phyloP scores from a whole-genome alignment of 1,139 yeast species.

The Diutina catenulata region DNA sequence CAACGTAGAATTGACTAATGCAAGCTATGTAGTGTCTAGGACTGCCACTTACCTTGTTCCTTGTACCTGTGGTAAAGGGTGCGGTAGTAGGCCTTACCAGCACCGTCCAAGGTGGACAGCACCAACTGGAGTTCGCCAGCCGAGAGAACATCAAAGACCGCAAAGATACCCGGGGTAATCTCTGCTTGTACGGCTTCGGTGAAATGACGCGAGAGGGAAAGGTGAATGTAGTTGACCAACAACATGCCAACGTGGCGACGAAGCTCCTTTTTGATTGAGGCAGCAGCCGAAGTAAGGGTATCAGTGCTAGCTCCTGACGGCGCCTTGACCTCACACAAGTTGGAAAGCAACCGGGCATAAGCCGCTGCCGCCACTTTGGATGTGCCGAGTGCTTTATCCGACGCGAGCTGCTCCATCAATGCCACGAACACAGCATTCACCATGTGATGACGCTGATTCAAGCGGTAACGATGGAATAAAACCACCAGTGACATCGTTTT shows the following conservation, averaged over 20 bases:
- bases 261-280: conserved; percentile 43
- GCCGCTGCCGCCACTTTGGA: not conserved
- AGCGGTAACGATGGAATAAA: conserved; percentile 56
- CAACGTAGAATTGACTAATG: too few species aligned
- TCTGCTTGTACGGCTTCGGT: conserved; percentile 35
- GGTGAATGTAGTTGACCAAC: conserved; percentile 41
- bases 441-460: conserved; percentile 64
- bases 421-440: conserved; percentile 36
- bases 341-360: conserved; percentile 43
- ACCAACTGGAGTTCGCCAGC: conserved; percentile 51
- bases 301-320: conserved; percentile 17
- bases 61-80: conserved; percentile 61
- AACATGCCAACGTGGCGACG: conserved; percentile 55
- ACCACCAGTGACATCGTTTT: conserved; percentile 44
- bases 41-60: conserved; percentile 75
- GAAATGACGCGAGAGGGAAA: conserved; percentile 41
- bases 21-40: too few species aligned
- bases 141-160: conserved; percentile 61
- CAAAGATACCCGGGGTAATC: conserved; percentile 45
- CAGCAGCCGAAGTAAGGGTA: conserved; percentile 42
- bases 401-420: conserved; percentile 35
- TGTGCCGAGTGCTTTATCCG: conserved; percentile 19
- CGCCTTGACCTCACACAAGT: conserved; percentile 43
- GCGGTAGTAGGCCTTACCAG: conserved; percentile 61
- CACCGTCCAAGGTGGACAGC: conserved; percentile 58